These are phyloP conservation scores for Arthrobotrys entomopaga DNA, from an alignment of 2,329 filamentous ascomycete genomes.

Conservation along the genomic window DNA sequence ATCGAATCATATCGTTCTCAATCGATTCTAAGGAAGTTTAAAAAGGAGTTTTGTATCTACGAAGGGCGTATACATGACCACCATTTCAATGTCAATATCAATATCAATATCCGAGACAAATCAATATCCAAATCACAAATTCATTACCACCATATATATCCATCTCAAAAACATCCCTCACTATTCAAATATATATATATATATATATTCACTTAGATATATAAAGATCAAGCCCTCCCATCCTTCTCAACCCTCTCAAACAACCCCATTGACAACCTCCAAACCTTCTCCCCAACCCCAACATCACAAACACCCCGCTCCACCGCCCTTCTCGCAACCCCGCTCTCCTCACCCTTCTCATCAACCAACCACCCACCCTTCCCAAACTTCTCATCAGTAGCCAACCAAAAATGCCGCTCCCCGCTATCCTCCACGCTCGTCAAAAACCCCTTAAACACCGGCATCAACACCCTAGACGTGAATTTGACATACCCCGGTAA, in stretches of 20 bases:
- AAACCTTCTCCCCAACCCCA: slow-evolving; percentile 53
- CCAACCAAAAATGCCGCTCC: slow-evolving; percentile 56
- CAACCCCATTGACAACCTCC: slow-evolving; percentile 53
- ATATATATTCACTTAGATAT: background rate
- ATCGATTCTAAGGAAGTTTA: too few species aligned
- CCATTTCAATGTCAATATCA: too few species aligned
- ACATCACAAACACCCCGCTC: slow-evolving; percentile 42
- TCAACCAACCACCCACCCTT: slow-evolving; percentile 55
- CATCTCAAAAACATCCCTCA: too few species aligned
- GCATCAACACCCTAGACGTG: slow-evolving; percentile 27
- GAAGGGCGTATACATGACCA: too few species aligned
- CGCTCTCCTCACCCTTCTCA: slow-evolving; percentile 52
- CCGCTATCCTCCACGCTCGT: slow-evolving; percentile 55
- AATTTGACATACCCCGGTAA: slow-evolving; percentile 61
- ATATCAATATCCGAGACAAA: too few species aligned
- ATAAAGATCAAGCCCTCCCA: slow-evolving; percentile 19
- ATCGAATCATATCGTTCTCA: too few species aligned
- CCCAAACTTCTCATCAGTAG: slow-evolving; percentile 56
- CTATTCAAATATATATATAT: background rate
- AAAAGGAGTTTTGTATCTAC: too few species aligned
- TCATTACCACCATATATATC: too few species aligned
- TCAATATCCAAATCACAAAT: too few species aligned
- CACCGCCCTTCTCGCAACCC: slow-evolving; percentile 23
- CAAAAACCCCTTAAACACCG: slow-evolving; percentile 56
- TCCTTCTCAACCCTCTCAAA: slow-evolving; percentile 48